Conservation (phyloP, 148 eudicot species). For the Vaccinium vitisidaea region DNA sequence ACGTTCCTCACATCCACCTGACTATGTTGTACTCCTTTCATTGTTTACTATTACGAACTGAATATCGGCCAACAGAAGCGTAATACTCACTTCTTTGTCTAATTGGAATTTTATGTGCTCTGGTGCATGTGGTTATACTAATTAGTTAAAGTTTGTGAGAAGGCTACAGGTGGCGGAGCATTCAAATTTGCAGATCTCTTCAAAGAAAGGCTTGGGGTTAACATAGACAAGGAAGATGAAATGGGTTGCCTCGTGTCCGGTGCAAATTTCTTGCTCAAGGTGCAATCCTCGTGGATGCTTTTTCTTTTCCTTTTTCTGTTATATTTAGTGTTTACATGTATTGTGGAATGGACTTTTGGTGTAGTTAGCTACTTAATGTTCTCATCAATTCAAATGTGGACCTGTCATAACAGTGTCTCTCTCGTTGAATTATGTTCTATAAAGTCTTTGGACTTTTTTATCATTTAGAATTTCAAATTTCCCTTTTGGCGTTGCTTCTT, state of each 20-base stretch:
- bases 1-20: background rate
- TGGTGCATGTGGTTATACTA: constrained; percentile 9
- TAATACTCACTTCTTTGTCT: background rate
- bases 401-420: background rate
- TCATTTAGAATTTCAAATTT: background rate
- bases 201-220: constrained; percentile 92
- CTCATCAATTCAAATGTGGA: background rate
- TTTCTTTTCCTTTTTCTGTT: background rate
- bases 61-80: background rate
- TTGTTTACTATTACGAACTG: background rate
- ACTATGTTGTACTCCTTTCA: background rate
- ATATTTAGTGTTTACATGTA: background rate
- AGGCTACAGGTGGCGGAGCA: constrained; percentile 99
- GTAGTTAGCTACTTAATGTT: background rate
- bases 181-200: constrained; percentile 87
- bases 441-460: background rate
- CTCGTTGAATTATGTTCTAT: background rate
- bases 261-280: constrained; percentile 94
- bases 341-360: background rate
- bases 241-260: constrained; percentile 93
- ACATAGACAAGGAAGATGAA: constrained; percentile 97
- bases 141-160: constrained; percentile 38
- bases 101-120: background rate
- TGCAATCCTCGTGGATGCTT: constrained; percentile 23
- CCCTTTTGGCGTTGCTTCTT: background rate